Percentiles rank a stretch among this genome's conserved stretches.
Evolutionary conservation across 1,284 basidiomycete genomes (phyloP).

Genomic region (Mycena citricolor): DNA sequence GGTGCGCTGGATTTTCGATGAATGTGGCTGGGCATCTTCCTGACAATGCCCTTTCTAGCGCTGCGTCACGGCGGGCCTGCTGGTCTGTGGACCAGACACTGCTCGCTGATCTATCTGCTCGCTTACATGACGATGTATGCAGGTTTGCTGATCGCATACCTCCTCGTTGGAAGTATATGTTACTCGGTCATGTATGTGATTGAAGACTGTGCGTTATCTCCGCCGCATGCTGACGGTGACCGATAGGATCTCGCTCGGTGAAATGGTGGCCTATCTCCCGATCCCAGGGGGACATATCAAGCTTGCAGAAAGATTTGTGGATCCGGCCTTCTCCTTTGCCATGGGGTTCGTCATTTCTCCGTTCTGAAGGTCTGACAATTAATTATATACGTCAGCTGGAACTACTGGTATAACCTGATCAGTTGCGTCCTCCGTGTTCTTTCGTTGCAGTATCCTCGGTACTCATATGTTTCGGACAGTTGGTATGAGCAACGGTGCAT

Average conservation of each 20-base stretch:
- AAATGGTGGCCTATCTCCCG: conserved; percentile 69
- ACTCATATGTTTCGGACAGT: too few species aligned
- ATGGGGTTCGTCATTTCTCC: too few species aligned
- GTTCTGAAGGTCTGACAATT: too few species aligned
- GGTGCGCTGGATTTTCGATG: too few species aligned
- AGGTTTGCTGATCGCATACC: conserved; percentile 66
- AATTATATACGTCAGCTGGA: too few species aligned
- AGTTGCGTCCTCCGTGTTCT: too few species aligned
- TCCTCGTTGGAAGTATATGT: conserved; percentile 59
- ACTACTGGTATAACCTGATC: conserved; percentile 57
- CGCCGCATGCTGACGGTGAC: too few species aligned
- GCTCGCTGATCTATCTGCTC: neutral
- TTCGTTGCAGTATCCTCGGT: too few species aligned
- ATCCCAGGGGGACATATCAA: conserved; percentile 75
- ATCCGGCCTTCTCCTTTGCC: conserved; percentile 76
- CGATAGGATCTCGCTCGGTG: conserved; percentile 46
- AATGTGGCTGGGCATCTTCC: too few species aligned
- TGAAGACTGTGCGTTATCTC: too few species aligned
- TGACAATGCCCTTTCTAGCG: too few species aligned
- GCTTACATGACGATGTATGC: conserved; percentile 20
- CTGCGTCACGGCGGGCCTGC: conserved; percentile 57
- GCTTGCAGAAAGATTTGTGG: conserved; percentile 73
- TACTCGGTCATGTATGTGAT: conserved; percentile 53
- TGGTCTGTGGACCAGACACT: conserved; percentile 30
- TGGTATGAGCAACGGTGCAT: too few species aligned